These are phyloP conservation scores for Blastobotrys malaysiensis DNA, from an alignment of 1,139 yeast species.

Conservation along the genomic window DNA sequence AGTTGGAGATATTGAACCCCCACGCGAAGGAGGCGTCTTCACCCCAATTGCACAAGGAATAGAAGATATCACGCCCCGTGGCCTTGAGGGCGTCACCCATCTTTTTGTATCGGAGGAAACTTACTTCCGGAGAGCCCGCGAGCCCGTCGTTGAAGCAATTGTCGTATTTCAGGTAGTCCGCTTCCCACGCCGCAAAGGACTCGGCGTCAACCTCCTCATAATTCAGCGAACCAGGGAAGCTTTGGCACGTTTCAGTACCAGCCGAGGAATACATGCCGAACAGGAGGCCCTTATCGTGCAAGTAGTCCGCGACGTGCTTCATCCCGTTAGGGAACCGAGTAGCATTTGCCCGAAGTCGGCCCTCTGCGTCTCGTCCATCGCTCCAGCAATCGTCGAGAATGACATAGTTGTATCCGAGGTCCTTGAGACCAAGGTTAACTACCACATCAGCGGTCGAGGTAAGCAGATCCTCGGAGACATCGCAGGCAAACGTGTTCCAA, in stretches of 20 bases:
- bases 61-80: conserved; percentile 31
- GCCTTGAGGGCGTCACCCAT: conserved; percentile 30
- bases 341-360: conserved; percentile 20
- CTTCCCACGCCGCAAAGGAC: conserved; percentile 29
- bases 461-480: conserved; percentile 26
- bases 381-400: conserved; percentile 33
- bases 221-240: conserved; percentile 30
- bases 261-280: conserved; percentile 34
- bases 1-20: conserved; percentile 29
- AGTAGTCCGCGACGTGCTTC: conserved; percentile 22
- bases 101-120: conserved; percentile 26
- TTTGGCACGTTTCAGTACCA: conserved; percentile 31
- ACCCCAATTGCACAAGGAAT: conserved; percentile 34
- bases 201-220: conserved; percentile 29
- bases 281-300: conserved; percentile 27
- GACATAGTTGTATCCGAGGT: conserved; percentile 30
- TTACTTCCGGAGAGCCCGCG: conserved; percentile 25
- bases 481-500: conserved; percentile 31
- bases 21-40: conserved; percentile 30
- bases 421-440: conserved; percentile 25
- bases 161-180: conserved; percentile 34
- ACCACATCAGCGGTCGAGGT: conserved; percentile 24
- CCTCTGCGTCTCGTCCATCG: conserved; percentile 12
- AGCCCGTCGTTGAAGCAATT: conserved; percentile 31
- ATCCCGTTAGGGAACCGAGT: conserved; percentile 31